phyloP scores from a whole-genome alignment of 352 stramenopile species.

The Globisporangium yorkense region DNA sequence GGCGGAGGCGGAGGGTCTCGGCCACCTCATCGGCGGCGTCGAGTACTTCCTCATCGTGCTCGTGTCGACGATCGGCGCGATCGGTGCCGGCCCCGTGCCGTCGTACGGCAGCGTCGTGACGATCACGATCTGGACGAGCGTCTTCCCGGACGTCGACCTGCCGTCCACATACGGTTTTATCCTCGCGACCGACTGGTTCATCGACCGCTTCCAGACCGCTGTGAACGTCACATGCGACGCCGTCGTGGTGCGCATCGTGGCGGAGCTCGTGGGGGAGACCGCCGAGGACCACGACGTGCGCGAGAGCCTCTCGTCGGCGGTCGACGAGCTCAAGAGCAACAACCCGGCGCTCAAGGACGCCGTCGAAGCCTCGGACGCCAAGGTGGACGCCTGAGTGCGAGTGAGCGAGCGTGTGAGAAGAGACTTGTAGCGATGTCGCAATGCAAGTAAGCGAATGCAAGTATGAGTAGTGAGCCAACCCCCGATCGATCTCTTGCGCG shows the following conservation, averaged over 20 bases:
- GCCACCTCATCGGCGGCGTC: constrained; percentile 16
- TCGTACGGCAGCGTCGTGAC: constrained; percentile 15
- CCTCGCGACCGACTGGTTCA: constrained; percentile 53
- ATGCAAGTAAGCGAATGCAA: too few relatives aligned
- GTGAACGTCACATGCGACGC: constrained; percentile 60
- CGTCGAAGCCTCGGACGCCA: background rate
- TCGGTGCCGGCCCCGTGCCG: constrained; percentile 18
- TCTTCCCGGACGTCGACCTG: constrained; percentile 18
- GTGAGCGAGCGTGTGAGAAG: too few relatives aligned
- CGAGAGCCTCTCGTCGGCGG: background rate
- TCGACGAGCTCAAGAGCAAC: constrained; percentile 1
- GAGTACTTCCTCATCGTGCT: constrained; percentile 21
- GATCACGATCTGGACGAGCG: constrained; percentile 25
- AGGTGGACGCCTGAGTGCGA: background rate
- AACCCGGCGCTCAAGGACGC: background rate
- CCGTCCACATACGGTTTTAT: constrained; percentile 51
- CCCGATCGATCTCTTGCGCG: too few relatives aligned
- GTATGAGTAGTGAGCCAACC: too few relatives aligned
- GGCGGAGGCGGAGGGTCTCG: constrained; percentile 17
- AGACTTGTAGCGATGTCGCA: too few relatives aligned
- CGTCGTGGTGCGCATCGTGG: constrained; percentile 53
- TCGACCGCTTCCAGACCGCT: constrained; percentile 51
- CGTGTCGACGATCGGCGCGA: constrained; percentile 19
- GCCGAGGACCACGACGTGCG: background rate
- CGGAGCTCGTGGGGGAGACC: constrained; percentile 7